A percentile compares a stretch with the other conserved stretches of the same genome.
Evolutionary conservation across 805 yeast genomes (phyloP).

Genomic region (Yamadazyma ubonensis): DNA sequence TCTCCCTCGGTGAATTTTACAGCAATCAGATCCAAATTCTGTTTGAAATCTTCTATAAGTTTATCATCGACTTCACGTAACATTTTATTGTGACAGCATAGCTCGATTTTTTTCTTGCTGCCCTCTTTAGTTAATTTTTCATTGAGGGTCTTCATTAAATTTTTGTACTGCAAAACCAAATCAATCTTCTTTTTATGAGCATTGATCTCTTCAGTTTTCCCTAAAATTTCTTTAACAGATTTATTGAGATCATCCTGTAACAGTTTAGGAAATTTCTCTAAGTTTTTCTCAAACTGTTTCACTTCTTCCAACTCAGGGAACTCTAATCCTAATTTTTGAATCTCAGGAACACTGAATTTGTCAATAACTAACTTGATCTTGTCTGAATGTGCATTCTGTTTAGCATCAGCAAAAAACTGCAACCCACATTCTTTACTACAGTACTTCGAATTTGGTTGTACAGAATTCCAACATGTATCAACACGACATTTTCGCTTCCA

Average conservation of each 20-base stretch:
- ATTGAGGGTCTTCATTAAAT: constrained; percentile 35
- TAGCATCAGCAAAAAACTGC: constrained; percentile 24
- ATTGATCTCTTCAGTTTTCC: constrained; percentile 15
- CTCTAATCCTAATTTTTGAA: constrained; percentile 26
- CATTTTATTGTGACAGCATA: constrained; percentile 13
- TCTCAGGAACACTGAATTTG: constrained; percentile 16
- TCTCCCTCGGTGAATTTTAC: constrained; percentile 5
- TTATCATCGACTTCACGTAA: constrained; percentile 9
- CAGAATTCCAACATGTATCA: constrained; percentile 54
- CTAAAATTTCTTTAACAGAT: constrained; percentile 19
- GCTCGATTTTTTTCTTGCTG: constrained; percentile 14
- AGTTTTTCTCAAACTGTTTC: constrained; percentile 18
- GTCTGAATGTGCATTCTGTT: constrained; percentile 1
- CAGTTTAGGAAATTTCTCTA: constrained; percentile 19
- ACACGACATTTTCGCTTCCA: constrained; percentile 81
- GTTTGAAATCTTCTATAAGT: constrained; percentile 4
- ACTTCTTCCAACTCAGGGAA: constrained; percentile 46
- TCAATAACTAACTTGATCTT: constrained; percentile 22
- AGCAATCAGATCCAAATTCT: constrained; percentile 2
- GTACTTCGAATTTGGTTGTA: constrained; percentile 57
- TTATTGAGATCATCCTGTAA: constrained; percentile 20
- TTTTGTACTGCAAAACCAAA: constrained; percentile 33
- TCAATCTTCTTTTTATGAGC: constrained; percentile 14
- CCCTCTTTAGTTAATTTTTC: constrained; percentile 27
- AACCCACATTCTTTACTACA: constrained; percentile 73